Evolutionary conservation across 257 asterid genomes (phyloP).

Genomic region (Salvia hispanica): DNA sequence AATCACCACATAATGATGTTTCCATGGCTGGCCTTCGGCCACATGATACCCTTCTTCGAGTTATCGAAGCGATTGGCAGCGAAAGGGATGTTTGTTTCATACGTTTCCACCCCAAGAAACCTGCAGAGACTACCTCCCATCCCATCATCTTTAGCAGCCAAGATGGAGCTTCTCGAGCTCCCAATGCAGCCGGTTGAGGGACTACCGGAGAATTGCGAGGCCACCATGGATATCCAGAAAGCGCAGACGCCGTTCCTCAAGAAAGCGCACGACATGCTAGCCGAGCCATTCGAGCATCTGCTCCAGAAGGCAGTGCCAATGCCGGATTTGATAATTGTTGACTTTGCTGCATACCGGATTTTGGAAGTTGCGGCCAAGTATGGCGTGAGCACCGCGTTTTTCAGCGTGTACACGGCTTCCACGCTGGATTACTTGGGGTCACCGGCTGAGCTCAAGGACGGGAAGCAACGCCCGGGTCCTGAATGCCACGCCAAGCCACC

Average conservation of each 20-base stretch:
- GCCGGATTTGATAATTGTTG: slow-evolving; percentile 45
- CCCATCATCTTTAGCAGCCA: slow-evolving; percentile 28
- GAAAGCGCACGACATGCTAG: slow-evolving; percentile 42
- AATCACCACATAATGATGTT: slow-evolving; percentile 43
- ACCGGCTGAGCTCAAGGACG: slow-evolving; percentile 28
- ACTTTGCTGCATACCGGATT: slow-evolving; percentile 43
- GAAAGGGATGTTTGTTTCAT: slow-evolving; percentile 38
- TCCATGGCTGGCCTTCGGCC: slow-evolving; percentile 59
- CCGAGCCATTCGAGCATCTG: slow-evolving; percentile 34
- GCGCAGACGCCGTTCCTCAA: slow-evolving; percentile 37
- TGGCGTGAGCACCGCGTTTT: slow-evolving; percentile 32
- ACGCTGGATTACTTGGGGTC: slow-evolving; percentile 46
- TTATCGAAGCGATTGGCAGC: slow-evolving; percentile 39
- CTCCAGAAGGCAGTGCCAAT: background rate
- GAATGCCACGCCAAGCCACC: background rate
- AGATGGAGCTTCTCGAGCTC: slow-evolving; percentile 33
- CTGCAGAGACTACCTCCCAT: slow-evolving; percentile 42
- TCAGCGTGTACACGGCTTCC: slow-evolving; percentile 44
- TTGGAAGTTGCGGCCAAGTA: slow-evolving; percentile 35
- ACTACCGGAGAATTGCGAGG: slow-evolving; percentile 48
- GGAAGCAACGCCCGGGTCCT: slow-evolving; percentile 1
- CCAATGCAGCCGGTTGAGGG: slow-evolving; percentile 34
- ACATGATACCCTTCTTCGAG: slow-evolving; percentile 47
- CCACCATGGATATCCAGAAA: slow-evolving; percentile 41
- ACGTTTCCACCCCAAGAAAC: slow-evolving; percentile 49